These are phyloP conservation scores for Chlorella variabilis DNA, from an alignment of 163 green algal genomes.

Conservation along the genomic window DNA sequence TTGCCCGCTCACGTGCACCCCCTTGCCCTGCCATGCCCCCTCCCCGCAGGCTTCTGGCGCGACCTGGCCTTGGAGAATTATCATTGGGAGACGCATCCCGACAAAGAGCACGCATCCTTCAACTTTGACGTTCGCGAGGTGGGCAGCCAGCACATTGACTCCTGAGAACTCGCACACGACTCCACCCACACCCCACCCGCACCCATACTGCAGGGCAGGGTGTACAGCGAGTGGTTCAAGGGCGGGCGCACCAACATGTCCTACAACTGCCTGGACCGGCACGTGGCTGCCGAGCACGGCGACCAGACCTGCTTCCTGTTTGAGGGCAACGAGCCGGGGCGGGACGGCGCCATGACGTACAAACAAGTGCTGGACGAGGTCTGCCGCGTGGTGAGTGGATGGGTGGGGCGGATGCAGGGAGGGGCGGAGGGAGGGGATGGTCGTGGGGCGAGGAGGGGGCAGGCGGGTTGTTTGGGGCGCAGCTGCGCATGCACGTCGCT, in stretches of 20 bases:
- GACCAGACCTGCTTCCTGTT: conserved; percentile 54
- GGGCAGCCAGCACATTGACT: too few relatives aligned
- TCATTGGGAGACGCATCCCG: conserved; percentile 74
- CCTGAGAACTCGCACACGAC: too few relatives aligned
- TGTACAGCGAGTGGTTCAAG: conserved; percentile 78
- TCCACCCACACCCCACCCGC: background rate
- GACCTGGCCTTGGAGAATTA: conserved; percentile 74
- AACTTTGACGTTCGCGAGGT: conserved; percentile 41
- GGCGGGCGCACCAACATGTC: conserved; percentile 79
- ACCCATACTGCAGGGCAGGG: conserved; percentile 54
- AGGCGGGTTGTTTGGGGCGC: too few relatives aligned
- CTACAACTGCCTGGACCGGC: conserved; percentile 81
- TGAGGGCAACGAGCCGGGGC: conserved; percentile 61
- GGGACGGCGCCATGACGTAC: conserved; percentile 53
- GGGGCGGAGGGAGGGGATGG: too few relatives aligned
- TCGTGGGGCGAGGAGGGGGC: too few relatives aligned
- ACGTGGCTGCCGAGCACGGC: conserved; percentile 19
- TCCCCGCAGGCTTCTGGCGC: conserved; percentile 74
- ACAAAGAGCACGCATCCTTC: conserved; percentile 16
- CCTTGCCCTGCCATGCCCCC: too few relatives aligned
- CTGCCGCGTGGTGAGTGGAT: conserved; percentile 54
- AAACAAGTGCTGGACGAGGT: conserved; percentile 40
- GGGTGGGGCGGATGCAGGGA: too few relatives aligned
- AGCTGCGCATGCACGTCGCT: too few relatives aligned
- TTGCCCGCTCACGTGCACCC: too few relatives aligned